Conservation (phyloP, 129 eudicot species). For the Flaveria bidentis region DNA sequence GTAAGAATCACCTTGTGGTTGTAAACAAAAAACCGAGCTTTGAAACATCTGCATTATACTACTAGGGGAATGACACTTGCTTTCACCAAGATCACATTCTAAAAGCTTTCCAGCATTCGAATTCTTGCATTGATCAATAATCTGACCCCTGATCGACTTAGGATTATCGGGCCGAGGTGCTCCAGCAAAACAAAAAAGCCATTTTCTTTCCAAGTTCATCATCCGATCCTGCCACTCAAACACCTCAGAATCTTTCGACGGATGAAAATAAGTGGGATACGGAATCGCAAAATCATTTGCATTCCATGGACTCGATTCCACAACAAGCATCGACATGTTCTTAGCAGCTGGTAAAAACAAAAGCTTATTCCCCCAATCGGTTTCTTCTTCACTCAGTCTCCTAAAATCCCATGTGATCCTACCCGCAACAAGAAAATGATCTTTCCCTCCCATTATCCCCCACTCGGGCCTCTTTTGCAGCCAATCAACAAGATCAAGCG, state of each 20-base stretch:
- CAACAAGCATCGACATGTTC: conserved; percentile 55
- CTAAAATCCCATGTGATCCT: conserved; percentile 59
- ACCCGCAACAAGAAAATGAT: conserved; percentile 56
- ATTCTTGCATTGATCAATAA: conserved; percentile 48
- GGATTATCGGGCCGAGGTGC: conserved; percentile 52
- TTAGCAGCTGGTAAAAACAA: conserved; percentile 46
- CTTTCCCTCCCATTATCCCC: conserved; percentile 44
- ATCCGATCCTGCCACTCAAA: conserved; percentile 48
- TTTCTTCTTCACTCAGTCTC: conserved; percentile 33
- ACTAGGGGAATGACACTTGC: conserved; percentile 45
- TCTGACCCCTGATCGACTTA: conserved; percentile 43
- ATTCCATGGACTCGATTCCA: conserved; percentile 46
- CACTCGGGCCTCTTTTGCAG: conserved; percentile 45
- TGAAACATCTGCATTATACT: conserved; percentile 49
- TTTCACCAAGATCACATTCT: conserved; percentile 39
- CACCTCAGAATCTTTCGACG: conserved; percentile 37
- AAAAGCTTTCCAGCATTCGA: conserved; percentile 39
- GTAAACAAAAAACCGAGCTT: conserved; percentile 52
- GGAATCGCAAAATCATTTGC: conserved; percentile 50
- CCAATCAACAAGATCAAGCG: conserved; percentile 55
- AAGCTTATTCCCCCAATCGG: conserved; percentile 54
- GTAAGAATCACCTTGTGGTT: conserved; percentile 59
- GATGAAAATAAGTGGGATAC: conserved; percentile 59
- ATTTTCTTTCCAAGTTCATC: conserved; percentile 27
- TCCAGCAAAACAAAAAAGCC: conserved; percentile 52